Conservation (phyloP, 2,329 filamentous ascomycete species). For the Chalaropsis ovoidea region DNA sequence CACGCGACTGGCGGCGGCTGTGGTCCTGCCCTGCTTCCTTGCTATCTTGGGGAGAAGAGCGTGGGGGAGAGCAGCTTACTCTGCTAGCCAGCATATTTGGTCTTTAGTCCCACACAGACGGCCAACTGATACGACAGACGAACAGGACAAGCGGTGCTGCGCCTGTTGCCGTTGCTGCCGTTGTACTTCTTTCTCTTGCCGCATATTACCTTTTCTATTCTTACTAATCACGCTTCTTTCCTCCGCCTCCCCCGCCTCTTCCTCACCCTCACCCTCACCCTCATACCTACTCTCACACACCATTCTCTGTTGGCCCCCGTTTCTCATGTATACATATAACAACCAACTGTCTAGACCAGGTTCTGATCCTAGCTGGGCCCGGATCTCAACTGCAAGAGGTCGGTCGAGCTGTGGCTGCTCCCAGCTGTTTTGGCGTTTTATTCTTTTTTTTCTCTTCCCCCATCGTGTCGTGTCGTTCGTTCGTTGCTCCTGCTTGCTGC, state of each 20-base stretch:
- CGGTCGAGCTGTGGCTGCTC: neutral
- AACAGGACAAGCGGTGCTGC: neutral
- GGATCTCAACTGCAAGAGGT: slow-evolving; percentile 10
- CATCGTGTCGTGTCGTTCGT: too few relatives aligned
- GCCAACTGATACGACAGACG: neutral
- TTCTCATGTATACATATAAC: slow-evolving; percentile 16
- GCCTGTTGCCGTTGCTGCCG: neutral
- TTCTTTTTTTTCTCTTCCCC: slow-evolving; percentile 13
- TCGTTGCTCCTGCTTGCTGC: neutral
- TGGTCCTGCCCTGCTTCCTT: neutral
- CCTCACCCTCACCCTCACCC: neutral
- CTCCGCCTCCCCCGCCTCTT: neutral
- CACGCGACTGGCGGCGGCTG: neutral
- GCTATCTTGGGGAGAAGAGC: neutral
- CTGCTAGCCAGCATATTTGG: slow-evolving; percentile 1
- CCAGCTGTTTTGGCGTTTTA: slow-evolving; percentile 9
- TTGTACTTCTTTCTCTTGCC: neutral
- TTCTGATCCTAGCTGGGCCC: slow-evolving; percentile 3
- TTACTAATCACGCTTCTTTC: slow-evolving; percentile 1
- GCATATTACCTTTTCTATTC: slow-evolving; percentile 5
- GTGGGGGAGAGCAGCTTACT: neutral
- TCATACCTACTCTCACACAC: neutral
- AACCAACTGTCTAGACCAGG: neutral
- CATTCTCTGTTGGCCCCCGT: slow-evolving; percentile 6
- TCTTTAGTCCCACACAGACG: neutral